Conservation (phyloP, 768 basidiomycete genomes). For the Leccinum boreale region DNA sequence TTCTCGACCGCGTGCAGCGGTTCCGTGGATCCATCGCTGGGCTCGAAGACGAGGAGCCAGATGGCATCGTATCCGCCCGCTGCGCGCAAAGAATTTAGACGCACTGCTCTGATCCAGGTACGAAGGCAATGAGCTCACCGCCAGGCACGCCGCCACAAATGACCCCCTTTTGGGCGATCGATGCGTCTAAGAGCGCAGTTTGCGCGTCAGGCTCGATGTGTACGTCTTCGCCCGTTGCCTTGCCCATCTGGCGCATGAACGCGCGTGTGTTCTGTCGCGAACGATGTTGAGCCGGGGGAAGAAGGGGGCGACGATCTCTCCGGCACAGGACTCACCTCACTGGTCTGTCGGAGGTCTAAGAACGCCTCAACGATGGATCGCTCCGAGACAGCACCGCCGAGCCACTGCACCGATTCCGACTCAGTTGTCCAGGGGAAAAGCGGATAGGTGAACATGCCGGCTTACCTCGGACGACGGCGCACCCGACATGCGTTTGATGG, state of each 20-base stretch:
- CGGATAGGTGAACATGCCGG: conserved; percentile 22
- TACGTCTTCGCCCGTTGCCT: conserved; percentile 52
- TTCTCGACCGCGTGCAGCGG: conserved; percentile 62
- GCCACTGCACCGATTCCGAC: conserved; percentile 43
- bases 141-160: conserved; percentile 96
- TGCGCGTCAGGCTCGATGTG: conserved; percentile 92
- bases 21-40: conserved; percentile 43
- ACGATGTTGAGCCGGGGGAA: neutral
- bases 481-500: conserved; percentile 60
- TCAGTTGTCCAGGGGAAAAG: neutral
- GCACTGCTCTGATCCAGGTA: neutral
- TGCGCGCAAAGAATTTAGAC: conserved; percentile 30
- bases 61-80: conserved; percentile 98
- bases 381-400: neutral
- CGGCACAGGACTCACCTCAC: conserved; percentile 44
- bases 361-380: conserved; percentile 51
- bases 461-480: conserved; percentile 51
- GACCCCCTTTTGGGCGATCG: conserved; percentile 75
- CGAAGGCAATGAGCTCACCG: conserved; percentile 48
- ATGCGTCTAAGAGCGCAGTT: conserved; percentile 76
- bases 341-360: conserved; percentile 50
- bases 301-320: neutral
- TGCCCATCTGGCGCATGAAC: conserved; percentile 85
- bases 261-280: conserved; percentile 61
- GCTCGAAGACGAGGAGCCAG: conserved; percentile 84